A percentile compares a stretch with the other conserved stretches of the same genome.
phyloP scores from a whole-genome alignment of 208 protist genomes.

The Herpetomonas tarakana region DNA sequence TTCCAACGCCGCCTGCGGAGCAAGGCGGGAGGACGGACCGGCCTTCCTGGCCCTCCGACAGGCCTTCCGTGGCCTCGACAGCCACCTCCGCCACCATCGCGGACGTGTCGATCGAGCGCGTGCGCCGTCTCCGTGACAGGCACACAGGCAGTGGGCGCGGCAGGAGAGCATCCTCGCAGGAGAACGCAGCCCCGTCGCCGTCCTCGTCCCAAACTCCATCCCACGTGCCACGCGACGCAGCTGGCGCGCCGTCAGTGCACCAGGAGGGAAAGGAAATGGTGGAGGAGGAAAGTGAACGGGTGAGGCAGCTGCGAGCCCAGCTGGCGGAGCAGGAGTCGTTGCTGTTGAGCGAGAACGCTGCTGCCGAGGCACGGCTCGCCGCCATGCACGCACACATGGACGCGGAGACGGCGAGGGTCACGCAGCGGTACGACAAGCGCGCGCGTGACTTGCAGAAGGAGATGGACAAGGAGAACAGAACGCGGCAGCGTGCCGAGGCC shows the following conservation, averaged over 20 bases:
- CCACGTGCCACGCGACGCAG: too few species aligned
- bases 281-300: not conserved
- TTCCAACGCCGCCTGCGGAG: too few species aligned
- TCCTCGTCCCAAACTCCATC: too few species aligned
- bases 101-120: not conserved
- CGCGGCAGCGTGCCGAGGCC: not conserved
- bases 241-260: too few species aligned
- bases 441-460: not conserved
- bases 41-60: too few species aligned
- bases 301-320: not conserved
- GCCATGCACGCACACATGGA: not conserved
- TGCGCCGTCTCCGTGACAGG: too few species aligned
- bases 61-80: too few species aligned
- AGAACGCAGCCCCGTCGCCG: too few species aligned
- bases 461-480: not conserved
- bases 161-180: too few species aligned
- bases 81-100: not conserved
- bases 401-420: not conserved
- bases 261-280: too few species aligned
- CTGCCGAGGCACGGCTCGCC: not conserved
- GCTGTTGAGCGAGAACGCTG: not conserved
- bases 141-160: too few species aligned
- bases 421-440: not conserved
- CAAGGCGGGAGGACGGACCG: too few species aligned
- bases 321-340: constrained; percentile 4